phyloP scores from a whole-genome alignment of 371 early-diverging fungal species.

The Syncephalastrum monosporum region DNA sequence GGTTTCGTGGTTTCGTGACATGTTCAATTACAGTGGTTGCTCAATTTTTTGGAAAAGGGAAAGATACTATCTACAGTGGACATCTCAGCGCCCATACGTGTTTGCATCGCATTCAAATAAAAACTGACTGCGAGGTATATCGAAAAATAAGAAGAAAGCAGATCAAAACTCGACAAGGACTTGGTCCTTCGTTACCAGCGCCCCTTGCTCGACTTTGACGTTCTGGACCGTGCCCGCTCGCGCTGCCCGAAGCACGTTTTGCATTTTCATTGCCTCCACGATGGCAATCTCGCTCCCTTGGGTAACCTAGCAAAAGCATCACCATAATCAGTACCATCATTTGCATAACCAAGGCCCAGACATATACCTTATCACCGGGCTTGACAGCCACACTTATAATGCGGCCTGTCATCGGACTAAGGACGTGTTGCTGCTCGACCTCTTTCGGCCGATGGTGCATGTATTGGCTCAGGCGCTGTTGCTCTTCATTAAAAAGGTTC shows the following conservation, averaged over 20 bases:
- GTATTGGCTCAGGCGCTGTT: slow-evolving; percentile 63
- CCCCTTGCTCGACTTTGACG: slow-evolving; percentile 72
- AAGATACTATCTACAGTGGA: too few species aligned
- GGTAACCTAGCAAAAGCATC: slow-evolving; percentile 43
- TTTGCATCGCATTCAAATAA: too few species aligned
- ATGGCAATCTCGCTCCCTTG: slow-evolving; percentile 88
- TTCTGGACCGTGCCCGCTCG: slow-evolving; percentile 79
- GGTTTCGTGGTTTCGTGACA: too few species aligned
- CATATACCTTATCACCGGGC: slow-evolving; percentile 69
- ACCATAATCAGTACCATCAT: too few species aligned
- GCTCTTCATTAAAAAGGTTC: slow-evolving; percentile 56
- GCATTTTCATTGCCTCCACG: slow-evolving; percentile 99
- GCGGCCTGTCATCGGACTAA: slow-evolving; percentile 94
- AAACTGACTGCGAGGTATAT: too few species aligned
- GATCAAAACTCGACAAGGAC: slow-evolving; percentile 71
- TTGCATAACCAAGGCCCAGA: too few species aligned
- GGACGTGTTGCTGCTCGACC: slow-evolving; percentile 70
- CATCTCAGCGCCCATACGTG: too few species aligned
- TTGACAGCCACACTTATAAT: slow-evolving; percentile 84
- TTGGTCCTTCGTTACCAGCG: slow-evolving; percentile 84
- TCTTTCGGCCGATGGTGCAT: slow-evolving; percentile 78
- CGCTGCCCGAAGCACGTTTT: slow-evolving; percentile 86
- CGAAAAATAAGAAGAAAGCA: too few species aligned
- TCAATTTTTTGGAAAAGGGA: too few species aligned
- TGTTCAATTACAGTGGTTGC: too few species aligned